Evolutionary conservation across 2,329 filamentous ascomycete species (phyloP).

Genomic region (Neofusicoccum ribis): DNA sequence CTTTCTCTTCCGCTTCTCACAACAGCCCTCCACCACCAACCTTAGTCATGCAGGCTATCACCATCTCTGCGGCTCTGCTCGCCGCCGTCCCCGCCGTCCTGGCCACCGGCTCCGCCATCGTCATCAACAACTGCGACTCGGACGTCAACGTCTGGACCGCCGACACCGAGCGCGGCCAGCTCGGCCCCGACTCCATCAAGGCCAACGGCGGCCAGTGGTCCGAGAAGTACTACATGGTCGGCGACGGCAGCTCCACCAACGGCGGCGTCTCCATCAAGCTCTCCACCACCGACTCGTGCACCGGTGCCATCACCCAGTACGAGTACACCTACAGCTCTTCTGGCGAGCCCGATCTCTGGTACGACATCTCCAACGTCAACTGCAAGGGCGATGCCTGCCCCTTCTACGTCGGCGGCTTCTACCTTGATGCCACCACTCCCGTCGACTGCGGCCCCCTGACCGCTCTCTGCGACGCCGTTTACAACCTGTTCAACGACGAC

Average conservation of each 20-base stretch:
- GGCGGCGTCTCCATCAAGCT: constrained; percentile 43
- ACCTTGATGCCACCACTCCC: constrained; percentile 23
- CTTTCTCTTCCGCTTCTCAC: background rate
- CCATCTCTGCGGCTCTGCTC: constrained; percentile 33
- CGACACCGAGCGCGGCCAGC: constrained; percentile 27
- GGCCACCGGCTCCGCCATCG: constrained; percentile 26
- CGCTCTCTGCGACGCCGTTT: constrained; percentile 31
- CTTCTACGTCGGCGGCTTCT: constrained; percentile 21
- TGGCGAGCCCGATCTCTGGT: constrained; percentile 38
- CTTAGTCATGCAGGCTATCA: constrained; percentile 34
- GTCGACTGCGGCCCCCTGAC: constrained; percentile 38
- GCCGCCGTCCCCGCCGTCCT: constrained; percentile 30
- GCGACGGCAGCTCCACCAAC: constrained; percentile 26
- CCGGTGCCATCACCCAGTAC: constrained; percentile 34
- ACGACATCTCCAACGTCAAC: constrained; percentile 22
- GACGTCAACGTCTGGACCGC: constrained; percentile 42
- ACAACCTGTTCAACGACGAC: constrained; percentile 34
- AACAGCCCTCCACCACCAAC: background rate
- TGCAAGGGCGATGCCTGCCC: constrained; percentile 19
- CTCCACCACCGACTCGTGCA: constrained; percentile 34
- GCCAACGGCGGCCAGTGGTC: constrained; percentile 28
- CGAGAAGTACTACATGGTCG: constrained; percentile 32
- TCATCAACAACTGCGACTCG: constrained; percentile 42
- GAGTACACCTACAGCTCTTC: constrained; percentile 37
- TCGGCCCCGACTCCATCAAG: constrained; percentile 30